These are phyloP conservation scores for Sporothrix protearum DNA, from an alignment of 2,329 filamentous ascomycete species.

Conservation along the genomic window DNA sequence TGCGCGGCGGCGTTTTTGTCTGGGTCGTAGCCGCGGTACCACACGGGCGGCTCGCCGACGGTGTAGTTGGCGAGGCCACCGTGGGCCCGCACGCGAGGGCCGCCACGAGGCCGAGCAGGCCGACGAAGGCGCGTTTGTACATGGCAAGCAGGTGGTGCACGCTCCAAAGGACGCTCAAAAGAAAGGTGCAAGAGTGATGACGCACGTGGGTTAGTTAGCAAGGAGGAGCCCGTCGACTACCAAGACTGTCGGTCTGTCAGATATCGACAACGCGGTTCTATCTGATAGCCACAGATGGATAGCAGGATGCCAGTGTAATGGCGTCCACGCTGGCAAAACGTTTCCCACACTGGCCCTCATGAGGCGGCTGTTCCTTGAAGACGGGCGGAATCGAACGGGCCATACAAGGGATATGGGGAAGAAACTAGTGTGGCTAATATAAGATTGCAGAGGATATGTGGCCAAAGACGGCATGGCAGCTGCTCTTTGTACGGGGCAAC, in stretches of 20 bases:
- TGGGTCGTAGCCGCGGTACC: slow-evolving; percentile 42
- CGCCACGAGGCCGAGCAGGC: slow-evolving; percentile 26
- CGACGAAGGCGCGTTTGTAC: background rate
- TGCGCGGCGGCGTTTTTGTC: slow-evolving; percentile 34
- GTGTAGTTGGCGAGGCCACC: slow-evolving; percentile 42
- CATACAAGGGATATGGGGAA: too few relatives aligned
- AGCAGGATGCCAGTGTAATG: background rate
- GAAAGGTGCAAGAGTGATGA: background rate
- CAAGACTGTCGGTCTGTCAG: background rate
- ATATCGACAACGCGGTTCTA: background rate
- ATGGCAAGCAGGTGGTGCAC: background rate
- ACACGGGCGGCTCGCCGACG: slow-evolving; percentile 38
- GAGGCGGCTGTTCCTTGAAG: too few relatives aligned
- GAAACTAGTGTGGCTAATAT: too few relatives aligned
- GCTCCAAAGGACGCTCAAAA: too few relatives aligned
- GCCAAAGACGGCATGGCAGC: background rate
- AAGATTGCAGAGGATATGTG: background rate
- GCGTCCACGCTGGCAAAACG: background rate
- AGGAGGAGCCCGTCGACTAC: background rate
- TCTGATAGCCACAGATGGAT: background rate
- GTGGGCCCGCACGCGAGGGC: slow-evolving; percentile 31
- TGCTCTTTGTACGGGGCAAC: background rate
- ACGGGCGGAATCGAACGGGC: too few relatives aligned
- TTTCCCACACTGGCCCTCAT: too few relatives aligned
- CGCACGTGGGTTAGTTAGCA: background rate